Percentiles rank a stretch among this genome's conserved stretches.
phyloP scores from a whole-genome alignment of 2,329 filamentous ascomycete species.

The Dendrostoma leiphaemia region DNA sequence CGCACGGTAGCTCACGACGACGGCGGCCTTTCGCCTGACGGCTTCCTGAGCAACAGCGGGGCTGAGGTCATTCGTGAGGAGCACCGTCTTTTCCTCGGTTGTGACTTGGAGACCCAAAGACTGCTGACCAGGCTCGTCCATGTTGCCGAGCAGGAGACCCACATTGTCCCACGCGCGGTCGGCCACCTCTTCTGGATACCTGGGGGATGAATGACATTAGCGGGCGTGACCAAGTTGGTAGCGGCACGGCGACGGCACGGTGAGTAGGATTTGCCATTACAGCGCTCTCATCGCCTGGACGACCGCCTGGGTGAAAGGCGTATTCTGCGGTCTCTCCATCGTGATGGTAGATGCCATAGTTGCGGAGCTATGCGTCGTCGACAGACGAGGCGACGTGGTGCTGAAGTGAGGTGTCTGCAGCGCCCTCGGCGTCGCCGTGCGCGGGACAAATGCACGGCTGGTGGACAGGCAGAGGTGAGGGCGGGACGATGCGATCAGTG shows the following conservation, averaged over 20 bases:
- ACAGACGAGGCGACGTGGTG: not conserved
- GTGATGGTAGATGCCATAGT: constrained; percentile 7
- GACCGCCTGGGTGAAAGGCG: constrained; percentile 56
- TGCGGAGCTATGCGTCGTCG: not conserved
- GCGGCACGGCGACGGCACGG: not conserved
- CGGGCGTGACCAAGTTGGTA: not conserved
- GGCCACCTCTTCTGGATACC: constrained; percentile 85
- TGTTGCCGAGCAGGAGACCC: constrained; percentile 65
- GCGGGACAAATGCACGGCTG: not conserved
- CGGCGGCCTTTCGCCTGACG: constrained; percentile 69
- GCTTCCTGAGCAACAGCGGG: constrained; percentile 87
- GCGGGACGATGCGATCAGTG: no score
- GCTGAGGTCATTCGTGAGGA: constrained; percentile 84
- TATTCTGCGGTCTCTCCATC: constrained; percentile 13
- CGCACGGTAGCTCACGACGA: constrained; percentile 87
- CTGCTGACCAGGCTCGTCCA: constrained; percentile 24
- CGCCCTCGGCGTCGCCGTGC: not conserved
- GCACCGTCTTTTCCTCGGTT: constrained; percentile 35
- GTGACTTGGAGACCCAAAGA: constrained; percentile 26
- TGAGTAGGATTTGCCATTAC: constrained; percentile 47
- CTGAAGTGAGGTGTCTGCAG: not conserved
- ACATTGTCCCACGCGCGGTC: constrained; percentile 96
- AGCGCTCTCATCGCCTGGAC: constrained; percentile 77
- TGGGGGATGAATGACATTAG: constrained; percentile 31
- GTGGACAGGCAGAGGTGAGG: no score